Evolutionary conservation across 169 alveolate species (phyloP).

Genomic region (Babesia bovis): DNA sequence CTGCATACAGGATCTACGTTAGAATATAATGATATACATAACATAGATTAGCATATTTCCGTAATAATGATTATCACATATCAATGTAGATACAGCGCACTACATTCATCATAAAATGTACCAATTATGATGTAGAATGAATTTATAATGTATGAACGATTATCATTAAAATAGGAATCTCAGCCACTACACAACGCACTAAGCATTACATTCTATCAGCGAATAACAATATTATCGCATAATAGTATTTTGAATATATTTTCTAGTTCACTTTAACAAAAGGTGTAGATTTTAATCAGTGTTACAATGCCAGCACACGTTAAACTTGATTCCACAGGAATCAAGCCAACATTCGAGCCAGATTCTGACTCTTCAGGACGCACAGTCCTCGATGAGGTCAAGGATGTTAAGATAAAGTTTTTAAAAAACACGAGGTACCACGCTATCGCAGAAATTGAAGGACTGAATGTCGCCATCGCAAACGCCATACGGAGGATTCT

Average conservation of each 20-base stretch:
- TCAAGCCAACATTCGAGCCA: slow-evolving; percentile 47
- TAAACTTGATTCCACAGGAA: slow-evolving; percentile 60
- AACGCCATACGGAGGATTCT: slow-evolving; percentile 94
- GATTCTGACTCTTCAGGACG: slow-evolving; percentile 21
- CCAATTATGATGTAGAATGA: too few relatives aligned
- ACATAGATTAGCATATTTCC: too few relatives aligned
- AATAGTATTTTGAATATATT: not conserved
- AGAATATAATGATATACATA: too few relatives aligned
- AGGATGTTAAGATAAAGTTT: slow-evolving; percentile 65
- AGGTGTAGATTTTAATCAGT: not conserved
- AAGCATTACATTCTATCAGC: not conserved
- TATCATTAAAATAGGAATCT: too few relatives aligned
- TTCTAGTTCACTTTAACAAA: too few relatives aligned
- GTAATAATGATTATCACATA: too few relatives aligned
- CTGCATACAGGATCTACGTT: too few relatives aligned
- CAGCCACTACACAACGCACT: too few relatives aligned
- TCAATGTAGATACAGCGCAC: too few relatives aligned
- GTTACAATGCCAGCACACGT: slow-evolving; percentile 40
- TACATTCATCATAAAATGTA: too few relatives aligned
- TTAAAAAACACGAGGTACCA: slow-evolving; percentile 62
- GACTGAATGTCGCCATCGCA: slow-evolving; percentile 91
- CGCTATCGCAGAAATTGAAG: slow-evolving; percentile 78
- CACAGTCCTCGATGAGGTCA: slow-evolving; percentile 47
- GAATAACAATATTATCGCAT: not conserved
- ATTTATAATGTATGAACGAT: too few relatives aligned